Conservation (phyloP, 1,284 basidiomycete genomes). For the Hemileia vastatrix region DNA sequence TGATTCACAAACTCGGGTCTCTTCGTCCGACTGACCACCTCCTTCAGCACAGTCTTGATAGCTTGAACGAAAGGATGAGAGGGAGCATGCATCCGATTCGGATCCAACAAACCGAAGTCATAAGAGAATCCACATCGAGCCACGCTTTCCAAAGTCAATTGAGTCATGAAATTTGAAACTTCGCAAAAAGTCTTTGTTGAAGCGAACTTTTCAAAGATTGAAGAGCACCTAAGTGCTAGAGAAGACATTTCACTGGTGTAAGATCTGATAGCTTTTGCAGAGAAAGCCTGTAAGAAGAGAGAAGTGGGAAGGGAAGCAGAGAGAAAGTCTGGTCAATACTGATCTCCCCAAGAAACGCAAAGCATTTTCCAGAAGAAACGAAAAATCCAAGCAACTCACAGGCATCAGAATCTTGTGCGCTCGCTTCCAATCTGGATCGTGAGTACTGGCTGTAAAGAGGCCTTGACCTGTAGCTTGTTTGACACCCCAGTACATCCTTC, state of each 20-base stretch:
- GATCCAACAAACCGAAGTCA: slow-evolving; percentile 1
- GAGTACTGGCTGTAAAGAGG: too few species aligned
- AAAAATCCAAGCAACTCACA: too few species aligned
- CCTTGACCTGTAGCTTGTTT: too few species aligned
- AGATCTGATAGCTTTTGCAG: background rate
- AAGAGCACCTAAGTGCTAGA: background rate
- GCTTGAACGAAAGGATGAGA: slow-evolving; percentile 1
- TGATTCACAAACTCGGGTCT: background rate
- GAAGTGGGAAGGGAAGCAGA: too few species aligned
- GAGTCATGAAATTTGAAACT: background rate
- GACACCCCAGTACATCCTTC: too few species aligned
- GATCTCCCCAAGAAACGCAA: too few species aligned
- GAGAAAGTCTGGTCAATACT: too few species aligned
- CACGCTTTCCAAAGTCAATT: background rate
- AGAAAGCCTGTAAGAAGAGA: too few species aligned
- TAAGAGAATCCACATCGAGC: background rate
- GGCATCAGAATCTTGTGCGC: too few species aligned
- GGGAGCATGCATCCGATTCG: background rate
- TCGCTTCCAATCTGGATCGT: too few species aligned
- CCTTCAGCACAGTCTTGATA: background rate
- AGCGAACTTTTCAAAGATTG: slow-evolving; percentile 1
- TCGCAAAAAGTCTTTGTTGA: background rate
- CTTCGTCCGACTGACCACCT: background rate
- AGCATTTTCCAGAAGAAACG: too few species aligned
- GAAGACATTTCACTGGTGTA: background rate